A percentile compares a stretch with the other conserved stretches of the same genome.
Evolutionary conservation across 768 basidiomycete species (phyloP).

Genomic region (Kwoniella dendrophila): DNA sequence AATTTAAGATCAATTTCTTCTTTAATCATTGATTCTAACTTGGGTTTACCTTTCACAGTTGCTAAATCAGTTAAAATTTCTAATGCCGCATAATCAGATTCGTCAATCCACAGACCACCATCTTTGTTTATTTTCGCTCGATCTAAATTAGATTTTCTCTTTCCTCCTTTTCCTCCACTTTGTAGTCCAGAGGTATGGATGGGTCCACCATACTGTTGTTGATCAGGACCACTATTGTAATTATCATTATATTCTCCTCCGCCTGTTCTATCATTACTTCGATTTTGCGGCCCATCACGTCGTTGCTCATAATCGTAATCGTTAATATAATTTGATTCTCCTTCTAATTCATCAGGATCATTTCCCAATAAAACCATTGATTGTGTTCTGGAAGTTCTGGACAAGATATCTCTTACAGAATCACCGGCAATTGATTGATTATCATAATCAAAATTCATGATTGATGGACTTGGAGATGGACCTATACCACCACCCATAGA

Average conservation of each 20-base stretch:
- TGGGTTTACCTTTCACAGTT: conserved; percentile 69
- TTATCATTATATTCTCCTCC: background rate
- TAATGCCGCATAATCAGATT: conserved; percentile 66
- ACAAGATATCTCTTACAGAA: conserved; percentile 28
- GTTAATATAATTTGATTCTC: conserved; percentile 18
- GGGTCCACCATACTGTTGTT: too few relatives aligned
- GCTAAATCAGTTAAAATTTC: conserved; percentile 66
- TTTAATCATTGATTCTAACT: conserved; percentile 64
- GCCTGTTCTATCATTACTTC: conserved; percentile 6
- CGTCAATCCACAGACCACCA: conserved; percentile 59
- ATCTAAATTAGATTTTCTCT: conserved; percentile 3
- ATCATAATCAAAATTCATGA: conserved; percentile 35
- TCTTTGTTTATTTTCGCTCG: conserved; percentile 13
- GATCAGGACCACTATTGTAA: too few relatives aligned
- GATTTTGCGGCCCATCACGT: background rate
- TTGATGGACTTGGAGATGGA: conserved; percentile 41
- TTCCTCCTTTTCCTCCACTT: too few relatives aligned
- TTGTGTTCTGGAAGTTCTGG: conserved; percentile 33
- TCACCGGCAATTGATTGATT: conserved; percentile 42
- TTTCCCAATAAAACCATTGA: conserved; percentile 53
- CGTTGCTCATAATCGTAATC: background rate
- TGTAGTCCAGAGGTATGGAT: too few relatives aligned
- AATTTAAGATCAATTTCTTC: conserved; percentile 66
- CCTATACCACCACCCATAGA: too few relatives aligned
- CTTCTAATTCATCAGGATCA: too few relatives aligned